These are phyloP conservation scores for Penicillium herquei DNA, from an alignment of 495 filamentous ascomycete species.

Conservation along the genomic window DNA sequence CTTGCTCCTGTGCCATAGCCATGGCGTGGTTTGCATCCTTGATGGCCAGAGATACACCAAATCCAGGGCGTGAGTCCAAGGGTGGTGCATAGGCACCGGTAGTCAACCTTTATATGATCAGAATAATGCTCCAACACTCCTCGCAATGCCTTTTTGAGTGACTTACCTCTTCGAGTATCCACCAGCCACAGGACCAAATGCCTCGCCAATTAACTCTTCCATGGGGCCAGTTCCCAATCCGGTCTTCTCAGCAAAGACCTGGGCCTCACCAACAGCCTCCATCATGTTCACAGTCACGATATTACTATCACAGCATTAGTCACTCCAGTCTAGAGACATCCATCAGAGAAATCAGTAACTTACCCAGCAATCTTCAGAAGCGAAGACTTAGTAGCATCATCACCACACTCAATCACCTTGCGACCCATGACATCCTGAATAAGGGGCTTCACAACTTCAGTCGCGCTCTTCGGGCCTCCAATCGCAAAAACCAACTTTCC, in stretches of 20 bases:
- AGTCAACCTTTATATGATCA: conserved; percentile 32
- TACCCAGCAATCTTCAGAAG: conserved; percentile 49
- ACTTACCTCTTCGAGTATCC: conserved; percentile 48
- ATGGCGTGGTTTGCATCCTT: conserved; percentile 47
- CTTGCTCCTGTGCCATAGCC: conserved; percentile 33
- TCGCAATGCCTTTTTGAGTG: neutral
- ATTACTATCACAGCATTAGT: conserved; percentile 28
- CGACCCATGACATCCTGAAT: conserved; percentile 48
- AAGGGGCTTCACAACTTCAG: conserved; percentile 38
- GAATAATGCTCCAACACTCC: neutral
- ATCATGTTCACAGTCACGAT: conserved; percentile 48
- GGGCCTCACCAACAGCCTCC: conserved; percentile 53
- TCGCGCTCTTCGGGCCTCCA: conserved; percentile 36
- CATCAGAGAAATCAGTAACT: conserved; percentile 4
- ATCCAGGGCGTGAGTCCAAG: conserved; percentile 40
- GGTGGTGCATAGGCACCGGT: conserved; percentile 46
- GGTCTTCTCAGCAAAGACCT: conserved; percentile 55
- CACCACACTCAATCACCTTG: conserved; percentile 47
- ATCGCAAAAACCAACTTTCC: conserved; percentile 50
- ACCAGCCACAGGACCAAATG: conserved; percentile 49
- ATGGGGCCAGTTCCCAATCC: conserved; percentile 49
- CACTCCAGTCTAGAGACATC: neutral
- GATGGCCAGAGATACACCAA: conserved; percentile 45
- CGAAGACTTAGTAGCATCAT: conserved; percentile 45
- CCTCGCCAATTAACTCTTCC: conserved; percentile 50